phyloP scores from a whole-genome alignment of 208 protist species.

The Trypanosoma mega region DNA sequence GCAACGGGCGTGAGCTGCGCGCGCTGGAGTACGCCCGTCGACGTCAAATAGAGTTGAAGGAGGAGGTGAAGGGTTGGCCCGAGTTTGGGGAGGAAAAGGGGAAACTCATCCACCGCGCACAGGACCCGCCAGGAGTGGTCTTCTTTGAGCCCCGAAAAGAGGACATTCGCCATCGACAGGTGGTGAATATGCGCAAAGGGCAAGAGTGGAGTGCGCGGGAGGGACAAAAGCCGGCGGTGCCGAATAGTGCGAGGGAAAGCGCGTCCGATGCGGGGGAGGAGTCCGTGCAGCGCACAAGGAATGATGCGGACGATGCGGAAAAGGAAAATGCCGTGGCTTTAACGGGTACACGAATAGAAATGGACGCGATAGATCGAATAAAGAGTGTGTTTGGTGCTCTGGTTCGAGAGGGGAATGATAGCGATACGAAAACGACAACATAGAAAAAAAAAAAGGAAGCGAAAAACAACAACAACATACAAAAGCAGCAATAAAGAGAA shows the following conservation, averaged over 20 bases:
- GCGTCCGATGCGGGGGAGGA: slow-evolving; percentile 4
- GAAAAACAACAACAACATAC: too few relatives aligned
- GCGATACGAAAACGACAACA: not conserved
- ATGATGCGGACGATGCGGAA: slow-evolving; percentile 26
- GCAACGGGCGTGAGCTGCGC: slow-evolving; percentile 28
- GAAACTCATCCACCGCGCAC: slow-evolving; percentile 48
- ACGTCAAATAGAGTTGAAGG: slow-evolving; percentile 45
- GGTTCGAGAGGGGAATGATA: not conserved
- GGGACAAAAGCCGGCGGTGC: not conserved
- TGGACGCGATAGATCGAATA: not conserved
- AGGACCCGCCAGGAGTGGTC: slow-evolving; percentile 63
- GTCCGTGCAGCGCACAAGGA: slow-evolving; percentile 28
- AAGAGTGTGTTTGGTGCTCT: not conserved
- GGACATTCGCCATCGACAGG: slow-evolving; percentile 44
- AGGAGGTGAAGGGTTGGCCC: slow-evolving; percentile 69
- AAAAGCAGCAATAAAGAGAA: too few relatives aligned
- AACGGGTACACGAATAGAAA: not conserved
- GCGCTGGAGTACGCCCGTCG: slow-evolving; percentile 68
- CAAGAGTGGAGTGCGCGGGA: slow-evolving; percentile 18
- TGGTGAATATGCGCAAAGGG: slow-evolving; percentile 34
- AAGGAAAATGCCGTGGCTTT: slow-evolving; percentile 27
- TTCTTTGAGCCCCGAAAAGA: slow-evolving; percentile 64
- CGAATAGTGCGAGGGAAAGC: too few relatives aligned
- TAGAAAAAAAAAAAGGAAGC: too few relatives aligned
- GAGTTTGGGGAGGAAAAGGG: slow-evolving; percentile 55